Base-by-base conservation (phyloP, 2,329 filamentous ascomycete species). In the Ophiostoma sp. region DNA sequence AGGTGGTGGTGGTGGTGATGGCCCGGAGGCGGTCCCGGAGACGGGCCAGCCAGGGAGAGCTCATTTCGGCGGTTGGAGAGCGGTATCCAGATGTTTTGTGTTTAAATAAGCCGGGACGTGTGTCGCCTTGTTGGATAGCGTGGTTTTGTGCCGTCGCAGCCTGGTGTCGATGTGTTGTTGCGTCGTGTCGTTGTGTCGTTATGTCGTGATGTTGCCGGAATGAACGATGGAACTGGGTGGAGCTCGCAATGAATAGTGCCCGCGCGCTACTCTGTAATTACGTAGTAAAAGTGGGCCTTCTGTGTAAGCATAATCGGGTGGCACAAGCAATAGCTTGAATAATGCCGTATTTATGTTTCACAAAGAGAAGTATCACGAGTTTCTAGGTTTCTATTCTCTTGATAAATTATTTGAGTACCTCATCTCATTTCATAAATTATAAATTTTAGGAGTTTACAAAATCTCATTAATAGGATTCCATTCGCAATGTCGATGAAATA, bases 21-120 rank as follows among this genome's bases (percentile, higher is more conserved):
- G 54, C 66, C 48, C 69, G 67, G 52, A 57, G 33, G 62, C 62
- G 62, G 33, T n/a, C 35, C 62, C 23, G 66, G 39, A 39, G 35
- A 15, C 33, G 33, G 62, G 62, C 35, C 35, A 39, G 35, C 60
- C 62, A 65, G 17, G 35, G 33, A 13, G 62, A 20, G 35, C 35
- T 13, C 10, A 13, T 23, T 11, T 23, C 15, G 27, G 15, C 13
- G 54, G 57, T 15, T 33, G 57, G 57, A n/a, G 17, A 31, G 20
- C 20, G 20, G 62, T 39, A 13, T 23, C 23, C 4, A 48, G 4
- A 2, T 48, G 5, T 8, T 1, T n/a, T 2, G 15, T n/a, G 17
- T 20, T n/a, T 48, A 4, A 8, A 7, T 48, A 48, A 2, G 7
- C 3, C 44, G 7, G 20, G 44, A 15, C 15, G 44, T 48, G 7